Base-by-base conservation (phyloP, 352 stramenopile species). In the Thalassiosira exigua region DNA sequence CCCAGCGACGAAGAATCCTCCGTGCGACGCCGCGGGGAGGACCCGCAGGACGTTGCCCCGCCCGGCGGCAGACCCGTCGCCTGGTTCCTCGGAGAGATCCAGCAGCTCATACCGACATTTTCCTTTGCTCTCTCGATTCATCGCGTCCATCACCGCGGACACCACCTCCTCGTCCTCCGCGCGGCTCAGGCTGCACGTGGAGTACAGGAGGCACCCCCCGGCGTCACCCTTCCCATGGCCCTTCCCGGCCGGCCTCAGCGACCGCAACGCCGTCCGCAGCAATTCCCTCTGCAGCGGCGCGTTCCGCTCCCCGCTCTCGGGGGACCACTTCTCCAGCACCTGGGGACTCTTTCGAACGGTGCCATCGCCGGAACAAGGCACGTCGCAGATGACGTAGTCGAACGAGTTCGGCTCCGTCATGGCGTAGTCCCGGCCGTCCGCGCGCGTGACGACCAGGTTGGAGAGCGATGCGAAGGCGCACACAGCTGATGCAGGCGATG, bases 141-240 rank as follows among this genome's bases (percentile, higher is more conserved):
- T n/a, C n/a, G n/a, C n/a, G 24, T 96, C 93, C 62, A 99, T 87
- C 26, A 99, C 77, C 66, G 98, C 95, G 0, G 96, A 95, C 2
- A 99, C 97, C 21, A 99, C 96, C 11, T 97, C 96, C 86, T 99
- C 98, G 85, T 99, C 98, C 89, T 99, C 98, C 26, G 99, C 91
- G 4, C 98, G 98, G 90, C 99, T 99, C 79, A 99, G 96, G 41
- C 95, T 98, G 81, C 98, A 99, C n/a, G 87, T 94, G 4, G 76
- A 91, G 66, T 94, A 95, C 17, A 90, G 85, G 21, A 94, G 46
- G 36, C 88, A 81, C 14, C 85, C 86, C 19, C 79, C 81, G 46
- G 90, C 82, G 30, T 83, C 74, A n/a, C n/a, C n/a, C n/a, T n/a
- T n/a, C n/a, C n/a, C n/a, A n/a, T n/a, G n/a, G n/a, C n/a, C n/a